A percentile compares a stretch with the other conserved stretches of the same genome.
Conservation (phyloP, 2,329 filamentous ascomycete genomes). For the Didymosphaeria variabile region DNA sequence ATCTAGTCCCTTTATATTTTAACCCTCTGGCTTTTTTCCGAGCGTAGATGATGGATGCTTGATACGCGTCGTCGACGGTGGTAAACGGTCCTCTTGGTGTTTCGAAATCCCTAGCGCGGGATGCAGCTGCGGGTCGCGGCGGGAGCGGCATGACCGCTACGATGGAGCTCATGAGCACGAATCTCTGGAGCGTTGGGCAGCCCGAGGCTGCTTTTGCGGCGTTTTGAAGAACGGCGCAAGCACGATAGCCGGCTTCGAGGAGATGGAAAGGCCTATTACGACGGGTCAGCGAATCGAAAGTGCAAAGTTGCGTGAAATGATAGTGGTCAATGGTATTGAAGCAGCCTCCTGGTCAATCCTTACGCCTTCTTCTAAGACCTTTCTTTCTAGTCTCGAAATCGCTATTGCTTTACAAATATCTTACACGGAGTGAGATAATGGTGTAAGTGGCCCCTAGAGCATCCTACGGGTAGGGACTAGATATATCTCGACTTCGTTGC, state of each 20-base stretch:
- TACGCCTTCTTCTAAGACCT: no score
- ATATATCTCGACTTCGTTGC: not conserved
- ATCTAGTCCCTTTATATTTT: not conserved
- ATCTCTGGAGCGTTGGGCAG: not conserved
- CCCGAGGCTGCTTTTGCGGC: not conserved
- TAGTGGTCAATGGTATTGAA: no score
- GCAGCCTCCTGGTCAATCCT: no score
- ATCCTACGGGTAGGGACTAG: not conserved
- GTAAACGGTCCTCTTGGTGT: not conserved
- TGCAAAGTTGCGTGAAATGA: not conserved
- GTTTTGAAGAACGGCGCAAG: not conserved
- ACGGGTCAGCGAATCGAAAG: no score
- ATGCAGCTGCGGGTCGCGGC: not conserved
- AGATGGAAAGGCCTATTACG: not conserved
- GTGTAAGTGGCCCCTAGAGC: not conserved
- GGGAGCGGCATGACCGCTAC: not conserved
- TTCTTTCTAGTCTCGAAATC: not conserved
- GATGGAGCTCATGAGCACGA: conserved; percentile 3
- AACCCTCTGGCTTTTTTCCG: not conserved
- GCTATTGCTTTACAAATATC: not conserved
- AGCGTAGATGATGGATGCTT: conserved; percentile 1
- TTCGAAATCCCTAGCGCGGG: no score
- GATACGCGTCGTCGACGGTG: conserved; percentile 5
- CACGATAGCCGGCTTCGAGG: not conserved
- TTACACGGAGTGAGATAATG: not conserved